Percentiles rank a stretch among this genome's conserved stretches.
Conservation (phyloP, 108 stramenopile genomes). For the Pseudonitzschia multiseries region DNA sequence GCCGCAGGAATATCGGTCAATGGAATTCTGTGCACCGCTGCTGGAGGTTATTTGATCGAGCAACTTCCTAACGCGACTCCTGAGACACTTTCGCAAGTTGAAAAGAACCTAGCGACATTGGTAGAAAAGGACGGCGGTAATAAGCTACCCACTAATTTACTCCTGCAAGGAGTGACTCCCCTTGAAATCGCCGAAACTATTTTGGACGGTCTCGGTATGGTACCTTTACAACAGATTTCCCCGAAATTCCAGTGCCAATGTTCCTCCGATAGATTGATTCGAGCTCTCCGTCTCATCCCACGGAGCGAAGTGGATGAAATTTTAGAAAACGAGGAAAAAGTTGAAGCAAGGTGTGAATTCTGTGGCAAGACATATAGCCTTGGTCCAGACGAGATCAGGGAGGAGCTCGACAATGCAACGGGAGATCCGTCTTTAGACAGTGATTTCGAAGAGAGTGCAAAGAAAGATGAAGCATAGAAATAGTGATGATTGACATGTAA, state of each 20-base stretch:
- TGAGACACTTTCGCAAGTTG: slow-evolving; percentile 54
- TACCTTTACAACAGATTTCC: slow-evolving; percentile 67
- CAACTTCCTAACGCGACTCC: slow-evolving; percentile 68
- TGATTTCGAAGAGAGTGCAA: slow-evolving; percentile 35
- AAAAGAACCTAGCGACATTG: slow-evolving; percentile 67
- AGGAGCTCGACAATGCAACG: slow-evolving; percentile 53
- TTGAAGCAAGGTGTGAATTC: slow-evolving; percentile 86
- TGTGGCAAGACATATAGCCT: slow-evolving; percentile 80
- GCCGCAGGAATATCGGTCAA: slow-evolving; percentile 72
- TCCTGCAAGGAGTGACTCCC: slow-evolving; percentile 71
- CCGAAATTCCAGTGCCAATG: slow-evolving; percentile 66
- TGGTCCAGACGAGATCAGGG: slow-evolving; percentile 65
- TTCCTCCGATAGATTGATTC: slow-evolving; percentile 70
- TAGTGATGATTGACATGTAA: not conserved
- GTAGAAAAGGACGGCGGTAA: slow-evolving; percentile 75
- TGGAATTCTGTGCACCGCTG: slow-evolving; percentile 80
- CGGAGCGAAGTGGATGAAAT: slow-evolving; percentile 77
- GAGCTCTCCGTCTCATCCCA: slow-evolving; percentile 75
- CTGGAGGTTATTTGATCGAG: slow-evolving; percentile 87
- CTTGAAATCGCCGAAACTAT: slow-evolving; percentile 71
- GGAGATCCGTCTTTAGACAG: slow-evolving; percentile 72
- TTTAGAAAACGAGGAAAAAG: slow-evolving; percentile 62
- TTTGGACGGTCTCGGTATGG: slow-evolving; percentile 77
- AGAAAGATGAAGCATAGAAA: slow-evolving; percentile 6
- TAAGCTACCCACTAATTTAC: slow-evolving; percentile 63